Percentiles rank a stretch among this genome's conserved stretches.
These are phyloP conservation scores for Kurtzmaniella cleridarum DNA, from an alignment of 805 yeast species.

Conservation along the genomic window DNA sequence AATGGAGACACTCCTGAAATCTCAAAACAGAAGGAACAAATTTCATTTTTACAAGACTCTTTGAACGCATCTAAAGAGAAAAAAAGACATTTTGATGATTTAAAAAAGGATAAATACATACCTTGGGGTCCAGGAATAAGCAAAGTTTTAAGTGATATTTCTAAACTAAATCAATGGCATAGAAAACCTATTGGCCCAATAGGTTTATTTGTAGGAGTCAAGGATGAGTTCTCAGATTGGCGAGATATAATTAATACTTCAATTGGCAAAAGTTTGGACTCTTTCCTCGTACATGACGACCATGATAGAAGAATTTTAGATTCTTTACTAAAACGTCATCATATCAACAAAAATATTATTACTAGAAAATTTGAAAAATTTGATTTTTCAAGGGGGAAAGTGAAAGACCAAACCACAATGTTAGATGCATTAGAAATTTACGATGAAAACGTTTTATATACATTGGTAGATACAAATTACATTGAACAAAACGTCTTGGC, in stretches of 20 bases:
- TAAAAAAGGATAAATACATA: slow-evolving; percentile 32
- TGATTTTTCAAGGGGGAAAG: slow-evolving; percentile 43
- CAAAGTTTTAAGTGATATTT: slow-evolving; percentile 37
- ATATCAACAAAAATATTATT: slow-evolving; percentile 36
- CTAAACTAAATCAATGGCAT: slow-evolving; percentile 26
- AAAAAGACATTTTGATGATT: slow-evolving; percentile 9
- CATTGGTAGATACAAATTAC: slow-evolving; percentile 57
- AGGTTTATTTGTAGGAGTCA: slow-evolving; percentile 57
- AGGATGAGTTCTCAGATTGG: slow-evolving; percentile 52
- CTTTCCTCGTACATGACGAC: slow-evolving; percentile 63
- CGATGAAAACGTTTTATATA: slow-evolving; percentile 49
- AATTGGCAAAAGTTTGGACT: slow-evolving; percentile 44
- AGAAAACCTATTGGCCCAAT: slow-evolving; percentile 74
- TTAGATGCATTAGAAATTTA: slow-evolving; percentile 57
- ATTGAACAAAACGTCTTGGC: slow-evolving; percentile 58
- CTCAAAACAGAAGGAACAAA: slow-evolving; percentile 21
- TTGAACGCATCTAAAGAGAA: slow-evolving; percentile 7
- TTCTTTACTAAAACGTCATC: slow-evolving; percentile 23
- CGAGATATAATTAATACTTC: slow-evolving; percentile 52
- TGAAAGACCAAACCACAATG: slow-evolving; percentile 40
- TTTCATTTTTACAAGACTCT: slow-evolving; percentile 6
- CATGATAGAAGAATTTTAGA: slow-evolving; percentile 45
- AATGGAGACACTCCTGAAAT: slow-evolving; percentile 12
- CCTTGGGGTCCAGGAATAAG: slow-evolving; percentile 49
- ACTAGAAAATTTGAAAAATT: slow-evolving; percentile 55